phyloP scores from a whole-genome alignment of 2,329 filamentous ascomycete genomes.

The Aspergillus tanneri region DNA sequence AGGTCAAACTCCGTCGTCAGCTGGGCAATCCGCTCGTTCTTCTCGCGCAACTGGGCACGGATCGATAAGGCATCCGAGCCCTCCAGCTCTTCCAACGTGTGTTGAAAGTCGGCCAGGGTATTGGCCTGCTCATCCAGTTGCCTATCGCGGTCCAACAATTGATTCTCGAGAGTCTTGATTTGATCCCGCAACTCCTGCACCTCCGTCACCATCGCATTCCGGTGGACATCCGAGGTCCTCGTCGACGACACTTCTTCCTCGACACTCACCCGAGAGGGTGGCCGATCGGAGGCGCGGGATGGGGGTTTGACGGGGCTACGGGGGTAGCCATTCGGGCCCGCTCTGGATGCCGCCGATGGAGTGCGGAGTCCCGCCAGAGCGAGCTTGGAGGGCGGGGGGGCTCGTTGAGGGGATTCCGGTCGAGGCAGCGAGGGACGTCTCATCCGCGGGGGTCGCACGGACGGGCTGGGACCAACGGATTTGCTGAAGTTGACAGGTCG shows the following conservation, averaged over 20 bases:
- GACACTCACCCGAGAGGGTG: constrained; percentile 40
- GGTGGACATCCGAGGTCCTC: constrained; percentile 32
- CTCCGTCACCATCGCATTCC: constrained; percentile 28
- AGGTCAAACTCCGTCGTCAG: constrained; percentile 92
- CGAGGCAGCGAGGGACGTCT: constrained; percentile 75
- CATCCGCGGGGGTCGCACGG: constrained; percentile 65
- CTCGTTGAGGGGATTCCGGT: constrained; percentile 78
- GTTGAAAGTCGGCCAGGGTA: constrained; percentile 85
- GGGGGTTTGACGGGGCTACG: constrained; percentile 42
- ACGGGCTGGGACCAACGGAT: constrained; percentile 73
- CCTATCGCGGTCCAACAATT: constrained; percentile 79
- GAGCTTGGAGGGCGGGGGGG: constrained; percentile 58
- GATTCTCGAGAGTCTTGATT: constrained; percentile 66
- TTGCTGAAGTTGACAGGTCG: constrained; percentile 81
- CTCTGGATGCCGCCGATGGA: constrained; percentile 50
- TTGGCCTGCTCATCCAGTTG: constrained; percentile 86
- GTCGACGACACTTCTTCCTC: constrained; percentile 38
- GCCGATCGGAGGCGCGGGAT: constrained; percentile 40
- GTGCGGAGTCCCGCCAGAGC: constrained; percentile 55
- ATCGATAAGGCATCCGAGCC: constrained; percentile 75
- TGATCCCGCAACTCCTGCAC: constrained; percentile 62
- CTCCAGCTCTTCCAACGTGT: constrained; percentile 77
- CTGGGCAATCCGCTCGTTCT: constrained; percentile 93
- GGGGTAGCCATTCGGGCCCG: constrained; percentile 45
- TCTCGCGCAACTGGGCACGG: constrained; percentile 80